phyloP scores from a whole-genome alignment of 2,329 filamentous ascomycete genomes.

The Phoma sp. region DNA sequence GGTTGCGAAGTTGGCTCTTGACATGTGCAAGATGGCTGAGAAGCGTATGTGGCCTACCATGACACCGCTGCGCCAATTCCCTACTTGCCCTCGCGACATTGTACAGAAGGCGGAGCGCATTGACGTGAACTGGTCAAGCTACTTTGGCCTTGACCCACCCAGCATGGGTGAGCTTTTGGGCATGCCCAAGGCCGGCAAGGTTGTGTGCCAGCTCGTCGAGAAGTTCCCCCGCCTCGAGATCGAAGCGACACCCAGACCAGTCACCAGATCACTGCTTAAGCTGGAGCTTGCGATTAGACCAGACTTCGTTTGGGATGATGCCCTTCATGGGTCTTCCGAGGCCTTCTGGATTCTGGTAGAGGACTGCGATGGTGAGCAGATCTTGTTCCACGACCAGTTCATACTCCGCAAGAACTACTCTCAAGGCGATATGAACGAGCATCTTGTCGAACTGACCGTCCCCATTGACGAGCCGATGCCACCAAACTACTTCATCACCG shows the following conservation, averaged over 20 bases:
- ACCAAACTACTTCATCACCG: slow-evolving; percentile 96
- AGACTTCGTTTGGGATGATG: slow-evolving; percentile 95
- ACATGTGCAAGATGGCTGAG: slow-evolving; percentile 98
- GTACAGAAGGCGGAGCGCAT: slow-evolving; percentile 93
- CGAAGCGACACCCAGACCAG: slow-evolving; percentile 90
- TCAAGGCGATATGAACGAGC: slow-evolving; percentile 84
- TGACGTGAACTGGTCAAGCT: slow-evolving; percentile 90
- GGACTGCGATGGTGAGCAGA: slow-evolving; percentile 95
- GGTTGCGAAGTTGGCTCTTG: slow-evolving; percentile 89
- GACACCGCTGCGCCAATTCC: slow-evolving; percentile 91
- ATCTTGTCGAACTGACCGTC: slow-evolving; percentile 94
- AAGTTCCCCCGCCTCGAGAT: slow-evolving; percentile 95
- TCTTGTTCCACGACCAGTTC: slow-evolving; percentile 94
- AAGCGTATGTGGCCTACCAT: slow-evolving; percentile 99
- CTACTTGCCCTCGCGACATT: slow-evolving; percentile 79
- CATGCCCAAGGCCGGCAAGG: slow-evolving; percentile 84
- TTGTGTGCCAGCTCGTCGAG: slow-evolving; percentile 83
- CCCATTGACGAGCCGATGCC: slow-evolving; percentile 98
- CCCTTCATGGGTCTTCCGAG: slow-evolving; percentile 85
- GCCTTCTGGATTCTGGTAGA: slow-evolving; percentile 98
- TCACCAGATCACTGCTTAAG: slow-evolving; percentile 91
- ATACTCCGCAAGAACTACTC: slow-evolving; percentile 90
- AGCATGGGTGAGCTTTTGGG: slow-evolving; percentile 95
- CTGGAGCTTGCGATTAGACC: slow-evolving; percentile 91
- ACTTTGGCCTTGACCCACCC: slow-evolving; percentile 95